These are phyloP conservation scores for Ochetophila trinervis DNA, from an alignment of 306 rosid genomes.

Conservation along the genomic window DNA sequence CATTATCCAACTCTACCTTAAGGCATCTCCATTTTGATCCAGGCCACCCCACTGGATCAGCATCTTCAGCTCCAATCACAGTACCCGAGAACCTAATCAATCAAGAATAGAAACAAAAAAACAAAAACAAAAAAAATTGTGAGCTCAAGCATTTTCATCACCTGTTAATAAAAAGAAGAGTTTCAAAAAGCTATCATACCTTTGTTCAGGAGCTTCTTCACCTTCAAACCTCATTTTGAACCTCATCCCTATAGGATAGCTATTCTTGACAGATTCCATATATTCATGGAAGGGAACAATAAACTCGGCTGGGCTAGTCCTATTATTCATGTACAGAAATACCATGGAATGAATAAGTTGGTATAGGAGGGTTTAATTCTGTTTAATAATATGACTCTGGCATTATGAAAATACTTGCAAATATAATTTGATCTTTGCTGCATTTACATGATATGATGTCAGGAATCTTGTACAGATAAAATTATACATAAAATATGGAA, in stretches of 20 bases:
- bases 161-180: constrained; percentile 24
- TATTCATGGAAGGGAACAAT: constrained; percentile 86
- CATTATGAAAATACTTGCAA: neutral
- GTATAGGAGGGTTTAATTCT: neutral
- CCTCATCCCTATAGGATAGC: constrained; percentile 85
- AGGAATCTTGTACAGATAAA: neutral
- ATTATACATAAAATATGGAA: neutral
- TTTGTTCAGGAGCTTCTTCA: constrained; percentile 98
- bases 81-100: constrained; percentile 82
- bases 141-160: constrained; percentile 71
- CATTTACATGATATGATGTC: too few relatives aligned
- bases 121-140: constrained; percentile 53
- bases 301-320: constrained; percentile 93
- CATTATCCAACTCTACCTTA: constrained; percentile 46
- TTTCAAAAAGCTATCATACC: constrained; percentile 38
- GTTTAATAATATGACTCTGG: neutral
- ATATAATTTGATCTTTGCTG: too few relatives aligned
- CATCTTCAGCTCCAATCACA: constrained; percentile 79
- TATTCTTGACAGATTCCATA: constrained; percentile 72
- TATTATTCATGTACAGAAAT: constrained; percentile 29
- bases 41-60: constrained; percentile 71
- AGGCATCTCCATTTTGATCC: constrained; percentile 93
- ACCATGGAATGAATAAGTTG: neutral
- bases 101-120: neutral
- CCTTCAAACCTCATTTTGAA: constrained; percentile 95